Evolutionary conservation across 345 rosid species (phyloP).

Genomic region (Psidium guajava): DNA sequence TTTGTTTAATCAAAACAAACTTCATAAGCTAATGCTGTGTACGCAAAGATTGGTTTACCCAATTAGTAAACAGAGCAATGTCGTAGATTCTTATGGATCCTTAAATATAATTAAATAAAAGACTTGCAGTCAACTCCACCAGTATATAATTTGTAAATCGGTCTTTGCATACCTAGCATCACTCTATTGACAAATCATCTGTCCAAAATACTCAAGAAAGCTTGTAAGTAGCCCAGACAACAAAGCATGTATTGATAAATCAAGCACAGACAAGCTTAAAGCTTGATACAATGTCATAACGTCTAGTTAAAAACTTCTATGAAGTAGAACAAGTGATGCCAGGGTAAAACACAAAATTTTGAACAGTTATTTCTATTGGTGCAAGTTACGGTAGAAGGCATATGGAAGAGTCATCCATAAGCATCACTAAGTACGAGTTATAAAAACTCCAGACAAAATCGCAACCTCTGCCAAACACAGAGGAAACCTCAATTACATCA

Average conservation of each 20-base stretch:
- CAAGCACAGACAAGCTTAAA: background rate
- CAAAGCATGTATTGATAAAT: background rate
- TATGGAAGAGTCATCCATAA: background rate
- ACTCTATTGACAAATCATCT: background rate
- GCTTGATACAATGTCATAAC: background rate
- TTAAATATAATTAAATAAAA: background rate
- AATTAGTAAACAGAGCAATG: background rate
- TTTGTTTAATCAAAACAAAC: background rate
- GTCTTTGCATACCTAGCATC: background rate
- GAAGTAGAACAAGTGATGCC: background rate
- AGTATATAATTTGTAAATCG: background rate
- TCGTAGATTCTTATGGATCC: background rate
- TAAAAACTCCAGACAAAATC: background rate
- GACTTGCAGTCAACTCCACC: background rate
- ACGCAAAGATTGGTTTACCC: background rate
- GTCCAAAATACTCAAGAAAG: background rate
- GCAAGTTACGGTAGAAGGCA: background rate
- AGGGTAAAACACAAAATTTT: background rate
- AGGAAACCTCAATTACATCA: background rate
- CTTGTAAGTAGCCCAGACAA: background rate
- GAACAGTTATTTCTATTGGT: background rate
- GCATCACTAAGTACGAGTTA: background rate
- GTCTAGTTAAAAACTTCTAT: background rate
- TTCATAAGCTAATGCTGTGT: background rate
- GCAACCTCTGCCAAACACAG: background rate